Percentiles rank a stretch among this genome's conserved stretches.
Conservation (phyloP, 164 flowering plant species). For the Liriodendron chinense region DNA sequence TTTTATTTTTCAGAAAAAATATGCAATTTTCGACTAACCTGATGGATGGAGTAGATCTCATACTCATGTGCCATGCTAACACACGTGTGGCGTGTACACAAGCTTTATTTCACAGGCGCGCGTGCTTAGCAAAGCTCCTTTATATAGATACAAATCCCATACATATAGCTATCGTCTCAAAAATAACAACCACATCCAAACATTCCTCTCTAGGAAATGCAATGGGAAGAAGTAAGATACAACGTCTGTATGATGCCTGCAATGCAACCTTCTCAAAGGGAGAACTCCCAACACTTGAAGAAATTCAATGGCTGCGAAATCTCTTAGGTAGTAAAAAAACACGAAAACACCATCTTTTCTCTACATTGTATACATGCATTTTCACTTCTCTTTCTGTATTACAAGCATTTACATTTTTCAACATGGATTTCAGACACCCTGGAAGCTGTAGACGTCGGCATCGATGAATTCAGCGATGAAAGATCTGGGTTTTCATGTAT, state of each 20-base stretch:
- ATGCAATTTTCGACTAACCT: no score
- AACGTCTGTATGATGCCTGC: conserved; percentile 32
- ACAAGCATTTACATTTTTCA: no score
- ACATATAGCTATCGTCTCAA: no score
- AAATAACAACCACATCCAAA: neutral
- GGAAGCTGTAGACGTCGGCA: conserved; percentile 33
- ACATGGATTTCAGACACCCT: conserved; percentile 19
- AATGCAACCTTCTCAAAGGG: conserved; percentile 20
- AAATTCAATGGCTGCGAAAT: conserved; percentile 29
- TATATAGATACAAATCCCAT: neutral
- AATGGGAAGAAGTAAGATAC: conserved; percentile 27
- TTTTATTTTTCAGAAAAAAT: no score
- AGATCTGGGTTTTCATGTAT: conserved; percentile 6
- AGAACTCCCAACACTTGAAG: conserved; percentile 27
- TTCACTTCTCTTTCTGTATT: no score
- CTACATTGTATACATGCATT: neutral
- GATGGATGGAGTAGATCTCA: no score
- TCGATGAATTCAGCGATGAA: conserved; percentile 24
- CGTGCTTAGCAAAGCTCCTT: no score
- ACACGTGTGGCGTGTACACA: no score
- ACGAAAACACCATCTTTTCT: neutral
- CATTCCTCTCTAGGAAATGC: neutral
- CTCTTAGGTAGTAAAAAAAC: conserved; percentile 22
- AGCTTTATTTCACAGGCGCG: no score
- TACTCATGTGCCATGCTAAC: no score